Evolutionary conservation across 306 rosid species (phyloP).

Genomic region (Castanea crenata): DNA sequence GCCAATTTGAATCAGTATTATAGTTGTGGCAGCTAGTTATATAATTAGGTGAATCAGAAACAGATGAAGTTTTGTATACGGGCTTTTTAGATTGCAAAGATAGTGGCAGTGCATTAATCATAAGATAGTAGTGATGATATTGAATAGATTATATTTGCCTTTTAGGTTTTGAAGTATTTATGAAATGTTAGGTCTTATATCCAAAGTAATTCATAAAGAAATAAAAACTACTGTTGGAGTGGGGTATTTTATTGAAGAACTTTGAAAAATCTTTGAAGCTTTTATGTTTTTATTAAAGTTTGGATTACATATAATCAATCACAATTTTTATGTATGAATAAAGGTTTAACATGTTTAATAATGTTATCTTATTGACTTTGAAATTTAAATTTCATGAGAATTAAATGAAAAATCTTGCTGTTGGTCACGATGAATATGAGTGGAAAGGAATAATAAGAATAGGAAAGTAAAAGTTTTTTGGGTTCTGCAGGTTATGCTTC

Average conservation of each 20-base stretch:
- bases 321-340: not conserved
- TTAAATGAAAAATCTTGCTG: not conserved
- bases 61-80: not conserved
- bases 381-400: not conserved
- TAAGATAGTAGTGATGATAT: not conserved
- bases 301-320: not conserved
- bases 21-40: not conserved
- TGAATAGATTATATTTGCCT: not conserved
- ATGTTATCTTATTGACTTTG: not conserved
- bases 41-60: not conserved
- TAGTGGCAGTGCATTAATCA: no score
- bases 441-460: not conserved
- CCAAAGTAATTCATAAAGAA: no score
- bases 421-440: not conserved
- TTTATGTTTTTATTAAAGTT: not conserved
- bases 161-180: not conserved
- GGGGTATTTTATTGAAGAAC: not conserved
- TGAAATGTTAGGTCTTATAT: not conserved
- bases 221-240: not conserved
- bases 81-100: no score
- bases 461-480: constrained; percentile 24
- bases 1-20: not conserved
- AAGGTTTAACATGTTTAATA: not conserved
- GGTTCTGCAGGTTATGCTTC: constrained; percentile 58
- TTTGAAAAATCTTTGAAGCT: not conserved